Evolutionary conservation across 257 asterid species (phyloP).

Genomic region (Nicotiana benthamiana): DNA sequence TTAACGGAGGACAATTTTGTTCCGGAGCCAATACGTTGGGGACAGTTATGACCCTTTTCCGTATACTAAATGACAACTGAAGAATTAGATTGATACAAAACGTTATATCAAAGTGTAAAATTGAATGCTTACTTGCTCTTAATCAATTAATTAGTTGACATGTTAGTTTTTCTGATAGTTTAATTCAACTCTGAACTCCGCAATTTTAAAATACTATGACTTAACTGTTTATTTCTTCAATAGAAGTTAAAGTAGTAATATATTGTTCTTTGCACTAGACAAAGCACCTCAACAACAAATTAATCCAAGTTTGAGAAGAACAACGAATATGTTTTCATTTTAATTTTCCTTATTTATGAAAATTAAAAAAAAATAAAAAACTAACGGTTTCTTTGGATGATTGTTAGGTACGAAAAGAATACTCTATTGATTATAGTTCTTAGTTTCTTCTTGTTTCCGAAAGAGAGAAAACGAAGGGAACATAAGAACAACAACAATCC

Average conservation of each 20-base stretch:
- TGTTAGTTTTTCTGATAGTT: neutral
- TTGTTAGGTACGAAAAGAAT: neutral
- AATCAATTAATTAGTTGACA: neutral
- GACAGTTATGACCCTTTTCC: too few relatives aligned
- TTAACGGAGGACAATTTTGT: too few relatives aligned
- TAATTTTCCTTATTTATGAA: neutral
- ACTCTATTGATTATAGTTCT: neutral
- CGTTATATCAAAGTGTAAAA: neutral
- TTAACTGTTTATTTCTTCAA: neutral
- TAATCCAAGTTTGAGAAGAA: neutral
- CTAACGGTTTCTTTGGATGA: too few relatives aligned
- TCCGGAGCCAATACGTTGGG: too few relatives aligned
- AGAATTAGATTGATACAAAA: neutral
- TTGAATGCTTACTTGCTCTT: neutral
- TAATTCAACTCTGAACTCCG: neutral
- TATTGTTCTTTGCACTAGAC: neutral
- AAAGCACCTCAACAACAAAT: neutral
- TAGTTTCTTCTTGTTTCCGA: neutral
- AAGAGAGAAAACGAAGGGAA: neutral
- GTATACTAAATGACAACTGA: neutral
- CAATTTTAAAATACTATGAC: neutral
- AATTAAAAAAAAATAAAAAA: too few relatives aligned
- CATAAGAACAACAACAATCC: too few relatives aligned
- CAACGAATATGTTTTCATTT: neutral
- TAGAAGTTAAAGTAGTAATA: too few relatives aligned